phyloP scores from a whole-genome alignment of 2,329 filamentous ascomycete genomes.

The Pestalotiopsis sp. region DNA sequence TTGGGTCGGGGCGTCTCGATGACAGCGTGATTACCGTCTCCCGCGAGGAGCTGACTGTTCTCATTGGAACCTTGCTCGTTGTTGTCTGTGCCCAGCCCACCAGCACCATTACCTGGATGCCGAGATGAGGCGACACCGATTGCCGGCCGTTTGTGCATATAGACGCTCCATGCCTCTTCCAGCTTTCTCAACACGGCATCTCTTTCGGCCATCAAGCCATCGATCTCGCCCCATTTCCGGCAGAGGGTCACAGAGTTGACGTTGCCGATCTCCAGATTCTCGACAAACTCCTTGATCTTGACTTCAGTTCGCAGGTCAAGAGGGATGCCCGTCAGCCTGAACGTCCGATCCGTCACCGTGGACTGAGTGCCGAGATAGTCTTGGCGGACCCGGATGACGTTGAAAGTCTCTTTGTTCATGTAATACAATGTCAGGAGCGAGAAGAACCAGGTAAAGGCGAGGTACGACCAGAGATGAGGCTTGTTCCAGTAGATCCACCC shows the following conservation, averaged over 20 bases:
- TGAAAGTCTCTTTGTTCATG: slow-evolving; percentile 80
- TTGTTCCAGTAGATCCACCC: not conserved
- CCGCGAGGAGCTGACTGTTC: slow-evolving; percentile 61
- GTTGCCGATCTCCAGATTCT: slow-evolving; percentile 84
- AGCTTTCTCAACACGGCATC: slow-evolving; percentile 68
- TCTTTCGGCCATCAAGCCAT: slow-evolving; percentile 71
- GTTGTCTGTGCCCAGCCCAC: slow-evolving; percentile 29
- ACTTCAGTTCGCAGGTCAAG: slow-evolving; percentile 76
- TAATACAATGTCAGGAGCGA: slow-evolving; percentile 80
- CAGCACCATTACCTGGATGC: slow-evolving; percentile 18
- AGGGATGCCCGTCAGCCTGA: slow-evolving; percentile 88
- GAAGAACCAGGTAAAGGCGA: slow-evolving; percentile 94
- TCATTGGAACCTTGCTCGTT: slow-evolving; percentile 51
- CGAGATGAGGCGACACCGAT: slow-evolving; percentile 35
- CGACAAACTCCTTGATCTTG: slow-evolving; percentile 83
- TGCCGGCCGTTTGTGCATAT: slow-evolving; percentile 60
- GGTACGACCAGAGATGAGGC: slow-evolving; percentile 84
- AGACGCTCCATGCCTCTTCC: slow-evolving; percentile 81
- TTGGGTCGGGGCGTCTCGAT: slow-evolving; percentile 61
- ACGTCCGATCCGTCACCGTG: slow-evolving; percentile 94
- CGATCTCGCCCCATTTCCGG: slow-evolving; percentile 82
- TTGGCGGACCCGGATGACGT: slow-evolving; percentile 83
- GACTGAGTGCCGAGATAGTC: slow-evolving; percentile 91
- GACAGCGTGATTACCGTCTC: slow-evolving; percentile 40
- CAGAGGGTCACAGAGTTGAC: slow-evolving; percentile 89